Percentiles rank a stretch among this genome's conserved stretches.
phyloP scores from a whole-genome alignment of 2,329 filamentous ascomycete genomes.

The Claviceps africana region DNA sequence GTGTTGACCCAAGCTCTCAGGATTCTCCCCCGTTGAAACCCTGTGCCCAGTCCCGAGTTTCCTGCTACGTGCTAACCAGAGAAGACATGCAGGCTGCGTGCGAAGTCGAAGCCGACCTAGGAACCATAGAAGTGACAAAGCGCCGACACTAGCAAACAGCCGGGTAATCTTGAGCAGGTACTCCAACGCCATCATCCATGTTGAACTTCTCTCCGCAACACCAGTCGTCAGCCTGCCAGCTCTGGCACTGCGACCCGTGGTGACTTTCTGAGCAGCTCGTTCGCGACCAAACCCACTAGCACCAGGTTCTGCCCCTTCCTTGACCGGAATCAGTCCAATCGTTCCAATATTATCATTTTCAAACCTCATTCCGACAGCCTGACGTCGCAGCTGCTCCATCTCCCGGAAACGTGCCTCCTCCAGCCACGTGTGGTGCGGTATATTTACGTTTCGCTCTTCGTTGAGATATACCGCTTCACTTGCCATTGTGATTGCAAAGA shows the following conservation, averaged over 20 bases:
- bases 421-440: constrained; percentile 74
- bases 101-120: constrained; percentile 31
- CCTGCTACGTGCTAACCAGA: constrained; percentile 29
- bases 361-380: constrained; percentile 33
- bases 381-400: constrained; percentile 46
- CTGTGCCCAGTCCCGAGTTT: constrained; percentile 4
- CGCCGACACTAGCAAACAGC: constrained; percentile 19
- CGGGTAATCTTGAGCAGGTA: constrained; percentile 61
- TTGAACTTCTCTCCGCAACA: constrained; percentile 60
- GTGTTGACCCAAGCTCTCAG: background rate
- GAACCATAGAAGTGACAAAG: constrained; percentile 37
- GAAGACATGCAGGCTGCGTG: constrained; percentile 35
- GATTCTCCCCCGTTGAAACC: background rate
- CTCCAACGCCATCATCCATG: constrained; percentile 63
- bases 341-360: constrained; percentile 37
- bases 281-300: constrained; percentile 55
- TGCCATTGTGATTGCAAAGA: constrained; percentile 78
- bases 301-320: constrained; percentile 27
- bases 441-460: constrained; percentile 63
- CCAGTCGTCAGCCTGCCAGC: constrained; percentile 54
- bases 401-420: constrained; percentile 77
- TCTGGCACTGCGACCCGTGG: constrained; percentile 31
- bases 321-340: constrained; percentile 41
- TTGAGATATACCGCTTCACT: constrained; percentile 94
- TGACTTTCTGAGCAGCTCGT: constrained; percentile 47